Base-by-base conservation (phyloP, 2,329 filamentous ascomycete species). In the Didymella segeticola region DNA sequence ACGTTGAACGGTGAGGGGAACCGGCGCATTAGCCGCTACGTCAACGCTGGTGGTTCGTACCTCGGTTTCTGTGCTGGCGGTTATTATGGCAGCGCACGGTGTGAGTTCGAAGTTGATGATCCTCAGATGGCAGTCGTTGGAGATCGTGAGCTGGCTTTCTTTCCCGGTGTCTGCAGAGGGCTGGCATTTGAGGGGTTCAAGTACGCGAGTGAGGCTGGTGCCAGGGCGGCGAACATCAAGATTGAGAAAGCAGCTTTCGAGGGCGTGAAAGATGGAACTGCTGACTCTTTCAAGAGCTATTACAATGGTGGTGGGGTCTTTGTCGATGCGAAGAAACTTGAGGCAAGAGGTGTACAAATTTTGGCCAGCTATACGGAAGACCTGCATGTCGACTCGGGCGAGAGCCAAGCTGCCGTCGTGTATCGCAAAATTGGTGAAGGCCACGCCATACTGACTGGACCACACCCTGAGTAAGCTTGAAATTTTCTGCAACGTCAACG, bases 261-360 rank as follows among this genome's bases (percentile, higher is more conserved):
- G 0, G 67, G 66, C 6, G 70, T 64, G 0, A 72, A 71, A 34
- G 82, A 79, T 0, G 75, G 77, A 3, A 71, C 89, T 1, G 83
- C 87, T 0, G 82, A 85, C 1, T 78, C 80, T 1, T 90, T 96
- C 55, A 80, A 82, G 47, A 88, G 86, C 12, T 99, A 99, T 71
- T 97, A 93, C 74, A 99, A 99, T 64, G 95, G 95, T 1, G 95
- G 95, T 1, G 93, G 95, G 3, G 86, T 96, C 1, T 99, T 98
- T 77, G 90, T 96, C 1, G 88, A 95, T 75, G 88, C 89, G 1
- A 81, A 82, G 3, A 84, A 82, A 37, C 80, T 85, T 50, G 77
- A 80, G 49, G 81, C 83, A 25, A 77, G 82, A 58, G 89, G 88
- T 1, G 85, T 97, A 0, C 86, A 97, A 73, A 82, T 96, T 6